Conservation (phyloP, 805 yeast species). For the Lachancea thermotolerans region DNA sequence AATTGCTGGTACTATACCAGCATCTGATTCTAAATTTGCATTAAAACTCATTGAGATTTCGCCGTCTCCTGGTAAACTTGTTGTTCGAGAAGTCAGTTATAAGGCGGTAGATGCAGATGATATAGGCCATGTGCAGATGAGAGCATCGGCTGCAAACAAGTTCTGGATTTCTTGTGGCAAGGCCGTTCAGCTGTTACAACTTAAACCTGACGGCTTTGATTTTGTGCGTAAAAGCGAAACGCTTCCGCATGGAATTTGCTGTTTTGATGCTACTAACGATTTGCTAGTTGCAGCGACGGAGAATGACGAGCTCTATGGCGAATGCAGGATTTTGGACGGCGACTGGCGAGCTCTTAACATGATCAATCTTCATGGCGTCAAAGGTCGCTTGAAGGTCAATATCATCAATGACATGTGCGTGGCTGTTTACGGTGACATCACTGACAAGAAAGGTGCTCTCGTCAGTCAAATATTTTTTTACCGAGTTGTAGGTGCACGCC, state of each 20-base stretch:
- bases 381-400: neutral
- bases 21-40: neutral
- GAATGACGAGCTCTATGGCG: neutral
- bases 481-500: neutral
- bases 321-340: neutral
- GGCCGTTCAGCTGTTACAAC: neutral
- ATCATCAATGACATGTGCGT: conserved; percentile 1
- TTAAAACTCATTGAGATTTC: conserved; percentile 3
- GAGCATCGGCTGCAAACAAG: neutral
- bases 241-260: neutral
- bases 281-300: neutral
- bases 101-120: neutral
- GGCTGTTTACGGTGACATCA: neutral
- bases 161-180: conserved; percentile 3
- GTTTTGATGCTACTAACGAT: conserved; percentile 2
- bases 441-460: neutral
- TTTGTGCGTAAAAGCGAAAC: neutral
- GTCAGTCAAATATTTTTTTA: neutral
- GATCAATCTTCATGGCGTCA: neutral
- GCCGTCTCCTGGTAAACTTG: conserved; percentile 6
- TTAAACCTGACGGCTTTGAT: neutral
- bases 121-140: neutral
- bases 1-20: neutral
- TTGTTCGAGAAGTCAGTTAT: neutral
- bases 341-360: neutral